These are phyloP conservation scores for Botrytis medusae DNA, from an alignment of 2,329 filamentous ascomycete genomes.

Conservation along the genomic window DNA sequence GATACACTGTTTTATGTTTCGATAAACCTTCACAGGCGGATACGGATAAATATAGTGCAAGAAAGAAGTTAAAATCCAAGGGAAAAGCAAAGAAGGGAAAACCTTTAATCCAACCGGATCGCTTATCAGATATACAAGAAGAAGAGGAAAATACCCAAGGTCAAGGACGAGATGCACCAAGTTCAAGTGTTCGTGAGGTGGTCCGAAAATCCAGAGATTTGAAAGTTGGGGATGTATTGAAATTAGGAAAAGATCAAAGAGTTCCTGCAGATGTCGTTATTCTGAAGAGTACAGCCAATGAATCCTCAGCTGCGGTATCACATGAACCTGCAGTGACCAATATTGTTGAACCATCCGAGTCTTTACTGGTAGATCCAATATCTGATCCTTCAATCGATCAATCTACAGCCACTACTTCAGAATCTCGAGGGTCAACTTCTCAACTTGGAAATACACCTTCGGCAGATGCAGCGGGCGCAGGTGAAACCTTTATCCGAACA, in stretches of 20 bases:
- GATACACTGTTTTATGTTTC: conserved; percentile 76
- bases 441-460: conserved; percentile 34
- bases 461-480: conserved; percentile 43
- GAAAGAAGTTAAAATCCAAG: conserved; percentile 50
- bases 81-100: conserved; percentile 43
- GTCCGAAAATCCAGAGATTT: conserved; percentile 82
- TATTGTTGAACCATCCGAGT: conserved; percentile 21
- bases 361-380: conserved; percentile 37
- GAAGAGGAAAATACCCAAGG: conserved; percentile 59
- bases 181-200: conserved; percentile 61
- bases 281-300: conserved; percentile 72
- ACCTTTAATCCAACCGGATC: conserved; percentile 42
- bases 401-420: conserved; percentile 26
- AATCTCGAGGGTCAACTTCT: conserved; percentile 33
- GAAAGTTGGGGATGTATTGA: conserved; percentile 93
- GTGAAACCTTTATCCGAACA: conserved; percentile 95
- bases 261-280: conserved; percentile 94
- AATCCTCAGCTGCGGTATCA: conserved; percentile 43
- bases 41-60: conserved; percentile 41
- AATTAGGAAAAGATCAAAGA: conserved; percentile 86
- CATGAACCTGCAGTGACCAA: conserved; percentile 19
- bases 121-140: conserved; percentile 66
- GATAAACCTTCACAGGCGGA: conserved; percentile 51
- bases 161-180: conserved; percentile 45
- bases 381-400: conserved; percentile 37